These are phyloP conservation scores for Babjeviella inositovora DNA, from an alignment of 805 yeast species.

Conservation along the genomic window DNA sequence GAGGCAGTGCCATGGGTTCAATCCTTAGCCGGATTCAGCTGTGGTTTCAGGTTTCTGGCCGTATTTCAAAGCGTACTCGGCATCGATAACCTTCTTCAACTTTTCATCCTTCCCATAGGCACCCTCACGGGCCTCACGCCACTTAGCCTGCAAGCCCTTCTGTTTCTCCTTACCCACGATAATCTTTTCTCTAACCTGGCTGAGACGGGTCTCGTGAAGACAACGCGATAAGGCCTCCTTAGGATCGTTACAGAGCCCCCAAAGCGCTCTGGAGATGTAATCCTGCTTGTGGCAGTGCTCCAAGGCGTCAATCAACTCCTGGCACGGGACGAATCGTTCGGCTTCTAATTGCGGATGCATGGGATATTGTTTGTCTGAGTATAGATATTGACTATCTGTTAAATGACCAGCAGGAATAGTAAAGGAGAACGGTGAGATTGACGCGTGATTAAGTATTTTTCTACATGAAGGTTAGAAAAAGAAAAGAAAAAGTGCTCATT, in stretches of 20 bases:
- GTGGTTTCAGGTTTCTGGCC: no score
- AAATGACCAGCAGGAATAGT: no score
- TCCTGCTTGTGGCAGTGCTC: conserved; percentile 76
- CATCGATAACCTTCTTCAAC: conserved; percentile 47
- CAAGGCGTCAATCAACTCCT: conserved; percentile 68
- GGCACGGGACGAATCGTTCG: conserved; percentile 36
- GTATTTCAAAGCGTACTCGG: no score
- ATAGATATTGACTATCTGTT: no score
- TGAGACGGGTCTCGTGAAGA: conserved; percentile 60
- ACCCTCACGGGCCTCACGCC: conserved; percentile 58
- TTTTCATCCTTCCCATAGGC: conserved; percentile 64
- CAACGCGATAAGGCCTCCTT: conserved; percentile 71
- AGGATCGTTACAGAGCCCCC: conserved; percentile 77
- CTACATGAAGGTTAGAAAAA: no score
- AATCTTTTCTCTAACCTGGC: conserved; percentile 40
- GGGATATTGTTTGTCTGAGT: no score
- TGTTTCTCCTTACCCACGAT: conserved; percentile 38
- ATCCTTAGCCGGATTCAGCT: no score
- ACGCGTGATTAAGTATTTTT: no score
- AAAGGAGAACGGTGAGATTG: no score
- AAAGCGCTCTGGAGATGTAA: conserved; percentile 48
- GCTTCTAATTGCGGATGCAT: conserved; percentile 31
- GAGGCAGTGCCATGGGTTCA: no score
- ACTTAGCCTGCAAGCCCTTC: conserved; percentile 33
- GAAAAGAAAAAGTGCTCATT: no score